Base-by-base conservation (phyloP, 192 early-diverging fungal species). In the Chytriomyces sp. region DNA sequence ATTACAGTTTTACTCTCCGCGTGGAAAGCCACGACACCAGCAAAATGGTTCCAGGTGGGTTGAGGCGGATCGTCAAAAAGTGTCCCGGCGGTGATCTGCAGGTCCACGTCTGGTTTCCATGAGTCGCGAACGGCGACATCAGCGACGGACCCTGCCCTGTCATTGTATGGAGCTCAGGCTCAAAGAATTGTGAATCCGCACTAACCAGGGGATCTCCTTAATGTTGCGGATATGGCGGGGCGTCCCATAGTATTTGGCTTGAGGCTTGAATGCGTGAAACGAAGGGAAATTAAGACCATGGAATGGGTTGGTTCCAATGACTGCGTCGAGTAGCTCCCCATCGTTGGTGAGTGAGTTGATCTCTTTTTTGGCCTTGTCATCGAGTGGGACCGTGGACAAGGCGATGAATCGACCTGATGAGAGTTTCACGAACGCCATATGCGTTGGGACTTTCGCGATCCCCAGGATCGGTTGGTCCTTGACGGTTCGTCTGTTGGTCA, bases 241-340 rank as follows among this genome's bases (percentile, higher is more conserved):
- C 6, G 75, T 76, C 4, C 75, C 75, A 37, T 71, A 76, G 33
- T 40, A 73, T 31, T 17, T 39, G 4, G 68, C 67, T 31, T 69
- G 38, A 19, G 75, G 75, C 34, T 76, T 72, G 4, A 25, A 10
- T 52, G 12, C 30, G 39, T 76, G 33, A 39, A 76, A 76, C 4
- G 8, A 32, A 10, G 33, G 56, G 54, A 76, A 76, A n/a, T 22
- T 25, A 26, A 74, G 39, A 3, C 68, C 72, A 68, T 76, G 75
- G 37, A 60, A 71, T 6, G 75, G 67, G 54, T 76, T 71, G 31
- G 75, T 76, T 6, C 34, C 75, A 34, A 76, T 39, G 57, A 76
- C 69, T 37, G 67, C 75, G 17, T 49, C 73, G 40, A 75, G 53
- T 56, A 75, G 31, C 5, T 59, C 44, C n/a, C 73, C 73, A 37